Conservation (phyloP, 768 basidiomycete genomes). For the Agaricus subrufescens region DNA sequence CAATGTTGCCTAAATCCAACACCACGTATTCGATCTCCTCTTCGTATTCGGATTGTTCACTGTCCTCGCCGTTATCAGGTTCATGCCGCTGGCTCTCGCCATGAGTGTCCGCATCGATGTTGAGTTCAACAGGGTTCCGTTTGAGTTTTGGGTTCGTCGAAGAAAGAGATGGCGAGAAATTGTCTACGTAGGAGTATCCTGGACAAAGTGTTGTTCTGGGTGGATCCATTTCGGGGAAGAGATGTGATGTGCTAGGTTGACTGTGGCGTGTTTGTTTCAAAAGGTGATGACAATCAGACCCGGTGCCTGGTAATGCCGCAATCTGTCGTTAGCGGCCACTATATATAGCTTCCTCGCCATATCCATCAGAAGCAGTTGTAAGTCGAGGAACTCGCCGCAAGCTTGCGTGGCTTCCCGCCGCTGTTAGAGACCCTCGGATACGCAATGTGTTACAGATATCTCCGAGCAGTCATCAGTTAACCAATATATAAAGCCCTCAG, state of each 20-base stretch:
- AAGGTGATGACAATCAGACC: background rate
- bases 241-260: background rate
- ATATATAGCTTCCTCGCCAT: no score
- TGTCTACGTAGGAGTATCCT: slow-evolving; percentile 56
- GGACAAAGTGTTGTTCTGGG: slow-evolving; percentile 36
- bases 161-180: slow-evolving; percentile 2
- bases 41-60: slow-evolving; percentile 42
- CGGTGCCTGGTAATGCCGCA: no score
- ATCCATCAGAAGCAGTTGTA: no score
- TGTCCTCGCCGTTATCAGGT: slow-evolving; percentile 49
- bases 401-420: no score
- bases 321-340: no score
- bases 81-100: no score
- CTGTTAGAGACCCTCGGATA: no score
- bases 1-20: slow-evolving; percentile 66
- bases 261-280: background rate
- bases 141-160: background rate
- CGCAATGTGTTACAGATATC: no score
- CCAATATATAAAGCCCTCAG: no score
- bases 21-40: slow-evolving; percentile 68
- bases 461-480: no score
- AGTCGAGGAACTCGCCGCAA: no score
- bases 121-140: slow-evolving; percentile 11
- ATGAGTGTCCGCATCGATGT: no score
- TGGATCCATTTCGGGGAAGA: slow-evolving; percentile 2